Base-by-base conservation (phyloP, 2,329 filamentous ascomycete species). In the Penicillium sp. region DNA sequence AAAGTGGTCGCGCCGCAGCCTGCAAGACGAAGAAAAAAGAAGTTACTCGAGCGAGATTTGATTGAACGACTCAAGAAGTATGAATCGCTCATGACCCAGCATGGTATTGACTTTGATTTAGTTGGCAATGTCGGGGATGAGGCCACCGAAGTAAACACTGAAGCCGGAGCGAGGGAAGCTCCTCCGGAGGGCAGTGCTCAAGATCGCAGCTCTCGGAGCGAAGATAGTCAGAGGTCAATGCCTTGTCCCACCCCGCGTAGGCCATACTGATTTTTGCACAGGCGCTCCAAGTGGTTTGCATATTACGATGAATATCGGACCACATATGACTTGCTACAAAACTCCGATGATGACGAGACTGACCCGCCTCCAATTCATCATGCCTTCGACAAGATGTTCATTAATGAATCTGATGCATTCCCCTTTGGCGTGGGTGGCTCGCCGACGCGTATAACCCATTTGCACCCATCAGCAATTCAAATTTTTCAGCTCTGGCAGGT, bases 31-130 rank as follows among this genome's bases (percentile, higher is more conserved):
- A 39, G 36, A 13, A 39, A 39, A 16, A 39, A 23, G 18, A 39
- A 39, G 10, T 18, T 23, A 13, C 36, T 21, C 54, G 87, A 89
- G 67, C 81, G 81, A 64, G 86, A 88, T 51, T 75, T 90, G 42
- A 74, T 89, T 44, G 83, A 87, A 7, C 81, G 85, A 12, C 74
- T 90, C 21, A 81, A 79, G 48, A 81, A 81, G 52, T 90, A 90
- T 62, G 87, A 90, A 70, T 67, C 72, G 2, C 73, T 90, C 29
- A 74, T 90, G 47, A 76, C 77, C 45, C 79, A 86, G 66, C 78
- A 89, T 63, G 82, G 85, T 47, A 81, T 90, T 63, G 74, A 79
- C 31, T 88, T 89, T 59, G 83, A 88, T 48, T 79, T 84, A 9
- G 78, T 18, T 39, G 18, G 36, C 36, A 12, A 23, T 5, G 36